phyloP scores from a whole-genome alignment of 73 alveolate genomes.

The Paramecium tetraurelia region DNA sequence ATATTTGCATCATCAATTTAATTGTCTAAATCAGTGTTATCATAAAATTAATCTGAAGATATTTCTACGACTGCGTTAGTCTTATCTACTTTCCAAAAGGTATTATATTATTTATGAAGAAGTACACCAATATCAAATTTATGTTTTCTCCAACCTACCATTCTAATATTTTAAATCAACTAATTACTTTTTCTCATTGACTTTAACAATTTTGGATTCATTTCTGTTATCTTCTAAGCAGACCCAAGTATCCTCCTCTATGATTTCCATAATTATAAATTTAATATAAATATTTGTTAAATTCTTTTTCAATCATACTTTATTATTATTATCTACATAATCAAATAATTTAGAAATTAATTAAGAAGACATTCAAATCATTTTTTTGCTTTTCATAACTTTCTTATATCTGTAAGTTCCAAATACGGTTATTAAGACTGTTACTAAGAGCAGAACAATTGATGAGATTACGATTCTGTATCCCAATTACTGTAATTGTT shows the following conservation, averaged over 20 bases:
- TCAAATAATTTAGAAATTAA: neutral
- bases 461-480: neutral
- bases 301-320: neutral
- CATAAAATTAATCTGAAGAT: neutral
- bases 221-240: neutral
- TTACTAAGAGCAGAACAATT: neutral
- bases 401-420: neutral
- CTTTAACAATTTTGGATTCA: neutral
- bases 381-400: neutral
- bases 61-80: neutral
- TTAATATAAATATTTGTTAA: neutral
- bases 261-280: neutral
- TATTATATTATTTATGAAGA: conserved; percentile 3
- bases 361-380: neutral
- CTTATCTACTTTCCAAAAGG: neutral
- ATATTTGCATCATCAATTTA: neutral
- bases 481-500: neutral
- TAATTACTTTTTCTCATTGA: neutral
- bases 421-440: neutral
- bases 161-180: neutral
- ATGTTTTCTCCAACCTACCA: conserved; percentile 12
- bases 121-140: conserved; percentile 14
- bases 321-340: neutral
- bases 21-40: neutral
- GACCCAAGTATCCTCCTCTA: neutral